phyloP scores from a whole-genome alignment of 345 rosid genomes.

The Hibiscus trionum region DNA sequence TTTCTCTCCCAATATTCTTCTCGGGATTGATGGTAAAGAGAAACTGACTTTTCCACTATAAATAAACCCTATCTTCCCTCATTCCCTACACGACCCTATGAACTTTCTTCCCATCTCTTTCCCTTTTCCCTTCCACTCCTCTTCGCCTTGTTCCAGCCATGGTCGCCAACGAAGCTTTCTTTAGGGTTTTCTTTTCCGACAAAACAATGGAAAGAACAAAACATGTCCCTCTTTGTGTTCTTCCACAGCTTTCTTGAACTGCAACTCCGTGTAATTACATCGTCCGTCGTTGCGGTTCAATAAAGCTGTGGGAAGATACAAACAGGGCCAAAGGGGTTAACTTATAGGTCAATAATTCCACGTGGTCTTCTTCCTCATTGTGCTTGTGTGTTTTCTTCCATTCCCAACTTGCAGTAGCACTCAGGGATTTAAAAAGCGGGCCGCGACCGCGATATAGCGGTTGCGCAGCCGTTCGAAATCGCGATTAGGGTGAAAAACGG shows the following conservation, averaged over 20 bases:
- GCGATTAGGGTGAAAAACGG: no score
- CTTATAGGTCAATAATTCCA: background rate
- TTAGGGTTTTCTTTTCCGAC: background rate
- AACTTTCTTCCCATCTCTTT: background rate
- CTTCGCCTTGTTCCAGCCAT: background rate
- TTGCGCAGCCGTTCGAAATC: no score
- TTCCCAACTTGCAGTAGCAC: background rate
- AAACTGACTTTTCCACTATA: constrained; percentile 14
- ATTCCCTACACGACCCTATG: constrained; percentile 18
- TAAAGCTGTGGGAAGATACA: constrained; percentile 97
- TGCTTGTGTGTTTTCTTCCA: background rate
- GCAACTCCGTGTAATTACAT: constrained; percentile 26
- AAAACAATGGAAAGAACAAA: background rate
- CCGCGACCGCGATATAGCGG: no score
- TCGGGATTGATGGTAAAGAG: constrained; percentile 80
- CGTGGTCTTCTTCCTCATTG: background rate
- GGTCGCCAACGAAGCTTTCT: background rate
- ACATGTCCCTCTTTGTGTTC: constrained; percentile 65
- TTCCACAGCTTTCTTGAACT: constrained; percentile 99
- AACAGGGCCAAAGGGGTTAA: constrained; percentile 29
- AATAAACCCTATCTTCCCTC: constrained; percentile 3
- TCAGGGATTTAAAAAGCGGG: no score
- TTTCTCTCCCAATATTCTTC: constrained; percentile 48
- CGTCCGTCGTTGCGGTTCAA: constrained; percentile 50
- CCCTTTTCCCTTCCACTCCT: background rate